A percentile compares a stretch with the other conserved stretches of the same genome.
Conservation (phyloP, 2,329 filamentous ascomycete genomes). For the Trichoderma sp. region DNA sequence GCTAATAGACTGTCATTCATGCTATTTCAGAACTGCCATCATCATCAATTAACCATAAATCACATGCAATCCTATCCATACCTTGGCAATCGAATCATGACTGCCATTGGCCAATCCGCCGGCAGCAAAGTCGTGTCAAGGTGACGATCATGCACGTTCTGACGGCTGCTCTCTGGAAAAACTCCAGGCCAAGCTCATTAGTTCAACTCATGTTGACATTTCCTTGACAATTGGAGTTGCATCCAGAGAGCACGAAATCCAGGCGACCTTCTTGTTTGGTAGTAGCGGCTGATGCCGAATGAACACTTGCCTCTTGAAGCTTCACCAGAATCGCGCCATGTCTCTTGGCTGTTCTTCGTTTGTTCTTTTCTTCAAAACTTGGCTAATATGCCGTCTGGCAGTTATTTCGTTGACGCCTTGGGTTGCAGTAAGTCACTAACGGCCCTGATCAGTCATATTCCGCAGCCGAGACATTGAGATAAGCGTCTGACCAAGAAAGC, state of each 20-base stretch:
- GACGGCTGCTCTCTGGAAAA: not conserved
- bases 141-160: not conserved
- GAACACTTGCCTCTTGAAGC: conserved; percentile 1
- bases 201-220: not conserved
- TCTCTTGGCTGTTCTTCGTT: not conserved
- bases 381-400: not conserved
- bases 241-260: not conserved
- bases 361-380: not conserved
- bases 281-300: not conserved
- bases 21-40: not conserved
- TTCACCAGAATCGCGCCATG: conserved; percentile 2
- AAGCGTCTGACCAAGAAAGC: not conserved
- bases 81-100: not conserved
- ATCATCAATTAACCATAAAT: not conserved
- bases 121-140: not conserved
- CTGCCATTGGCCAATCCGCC: not conserved
- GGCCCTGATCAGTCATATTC: not conserved
- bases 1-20: not conserved
- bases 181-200: not conserved
- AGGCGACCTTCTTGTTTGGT: conserved; percentile 13
- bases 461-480: not conserved
- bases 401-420: not conserved
- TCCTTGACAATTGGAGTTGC: not conserved
- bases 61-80: not conserved
- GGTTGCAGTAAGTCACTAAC: not conserved